Conservation (phyloP, 2,329 filamentous ascomycete species). For the Chaetomiaceae sp. region DNA sequence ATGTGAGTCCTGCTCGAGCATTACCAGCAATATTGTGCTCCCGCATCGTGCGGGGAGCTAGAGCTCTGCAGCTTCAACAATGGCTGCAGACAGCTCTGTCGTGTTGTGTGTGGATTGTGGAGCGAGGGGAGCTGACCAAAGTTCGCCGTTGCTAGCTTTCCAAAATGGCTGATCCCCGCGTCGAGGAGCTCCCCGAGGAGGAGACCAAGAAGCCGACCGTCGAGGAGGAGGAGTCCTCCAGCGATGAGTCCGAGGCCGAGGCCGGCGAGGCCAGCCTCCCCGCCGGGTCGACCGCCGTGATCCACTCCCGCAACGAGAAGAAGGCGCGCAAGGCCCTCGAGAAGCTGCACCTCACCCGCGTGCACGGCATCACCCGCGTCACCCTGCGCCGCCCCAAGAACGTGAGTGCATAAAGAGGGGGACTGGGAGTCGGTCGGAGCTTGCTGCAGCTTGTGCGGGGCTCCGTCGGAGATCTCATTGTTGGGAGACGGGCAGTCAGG, state of each 20-base stretch:
- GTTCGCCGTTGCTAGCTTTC: constrained; percentile 28
- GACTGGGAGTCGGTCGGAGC: background rate
- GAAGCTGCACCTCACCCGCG: constrained; percentile 95
- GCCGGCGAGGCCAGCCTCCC: constrained; percentile 61
- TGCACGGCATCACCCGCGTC: constrained; percentile 95
- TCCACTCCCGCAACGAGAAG: constrained; percentile 99
- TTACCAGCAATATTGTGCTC: background rate
- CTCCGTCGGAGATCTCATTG: background rate
- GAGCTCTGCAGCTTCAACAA: constrained; percentile 4
- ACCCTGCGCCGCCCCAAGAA: constrained; percentile 98
- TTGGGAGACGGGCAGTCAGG: background rate
- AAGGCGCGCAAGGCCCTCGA: constrained; percentile 99
- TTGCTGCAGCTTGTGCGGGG: constrained; percentile 6
- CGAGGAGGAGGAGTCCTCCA: constrained; percentile 67
- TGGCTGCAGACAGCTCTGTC: constrained; percentile 10
- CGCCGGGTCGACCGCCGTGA: constrained; percentile 79
- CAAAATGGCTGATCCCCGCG: constrained; percentile 93
- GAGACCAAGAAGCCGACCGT: constrained; percentile 77
- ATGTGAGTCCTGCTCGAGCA: constrained; percentile 23
- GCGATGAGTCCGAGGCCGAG: constrained; percentile 74
- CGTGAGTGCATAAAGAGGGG: constrained; percentile 56
- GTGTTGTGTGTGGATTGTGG: constrained; percentile 22
- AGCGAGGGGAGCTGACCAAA: constrained; percentile 24
- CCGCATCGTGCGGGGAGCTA: background rate
- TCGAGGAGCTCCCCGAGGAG: constrained; percentile 95